These are phyloP conservation scores for Proliferodiscus dingleyae DNA, from an alignment of 2,329 filamentous ascomycete species.

Conservation along the genomic window DNA sequence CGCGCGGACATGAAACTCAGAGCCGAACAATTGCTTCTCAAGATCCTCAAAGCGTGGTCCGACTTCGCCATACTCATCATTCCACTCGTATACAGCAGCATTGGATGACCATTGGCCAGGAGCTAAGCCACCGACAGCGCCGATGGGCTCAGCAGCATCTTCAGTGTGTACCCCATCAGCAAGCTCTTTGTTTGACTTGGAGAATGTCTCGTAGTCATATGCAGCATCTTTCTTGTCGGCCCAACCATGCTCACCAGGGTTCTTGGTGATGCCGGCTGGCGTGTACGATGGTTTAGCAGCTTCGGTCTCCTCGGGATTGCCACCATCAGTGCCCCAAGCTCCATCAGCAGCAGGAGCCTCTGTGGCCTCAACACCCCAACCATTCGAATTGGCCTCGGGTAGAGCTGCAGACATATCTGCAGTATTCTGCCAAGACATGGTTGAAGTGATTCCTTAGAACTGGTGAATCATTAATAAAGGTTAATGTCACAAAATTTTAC, in stretches of 20 bases:
- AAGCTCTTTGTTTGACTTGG: slow-evolving; percentile 26
- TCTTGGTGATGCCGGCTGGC: slow-evolving; percentile 11
- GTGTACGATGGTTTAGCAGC: background rate
- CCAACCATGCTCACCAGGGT: slow-evolving; percentile 31
- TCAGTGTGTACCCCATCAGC: too few relatives aligned
- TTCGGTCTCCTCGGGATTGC: slow-evolving; percentile 7
- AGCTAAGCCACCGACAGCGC: slow-evolving; percentile 20
- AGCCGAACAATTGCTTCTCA: slow-evolving; percentile 70
- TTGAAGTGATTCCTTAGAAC: background rate
- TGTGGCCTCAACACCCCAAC: background rate
- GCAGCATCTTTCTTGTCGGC: slow-evolving; percentile 14
- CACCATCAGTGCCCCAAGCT: slow-evolving; percentile 1
- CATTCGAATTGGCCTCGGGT: slow-evolving; percentile 11
- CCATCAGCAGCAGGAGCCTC: slow-evolving; percentile 9
- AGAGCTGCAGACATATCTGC: slow-evolving; percentile 33
- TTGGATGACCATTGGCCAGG: slow-evolving; percentile 26
- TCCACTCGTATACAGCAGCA: slow-evolving; percentile 67
- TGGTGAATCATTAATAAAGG: too few relatives aligned
- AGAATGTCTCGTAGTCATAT: slow-evolving; percentile 30
- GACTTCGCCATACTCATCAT: slow-evolving; percentile 80
- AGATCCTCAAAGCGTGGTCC: slow-evolving; percentile 66
- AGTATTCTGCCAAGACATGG: slow-evolving; percentile 5
- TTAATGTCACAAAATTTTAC: too few relatives aligned
- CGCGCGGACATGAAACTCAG: slow-evolving; percentile 42
- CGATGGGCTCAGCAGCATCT: slow-evolving; percentile 3